Conservation (phyloP, 2,329 filamentous ascomycete genomes). For the Beauveria pseudobassiana region DNA sequence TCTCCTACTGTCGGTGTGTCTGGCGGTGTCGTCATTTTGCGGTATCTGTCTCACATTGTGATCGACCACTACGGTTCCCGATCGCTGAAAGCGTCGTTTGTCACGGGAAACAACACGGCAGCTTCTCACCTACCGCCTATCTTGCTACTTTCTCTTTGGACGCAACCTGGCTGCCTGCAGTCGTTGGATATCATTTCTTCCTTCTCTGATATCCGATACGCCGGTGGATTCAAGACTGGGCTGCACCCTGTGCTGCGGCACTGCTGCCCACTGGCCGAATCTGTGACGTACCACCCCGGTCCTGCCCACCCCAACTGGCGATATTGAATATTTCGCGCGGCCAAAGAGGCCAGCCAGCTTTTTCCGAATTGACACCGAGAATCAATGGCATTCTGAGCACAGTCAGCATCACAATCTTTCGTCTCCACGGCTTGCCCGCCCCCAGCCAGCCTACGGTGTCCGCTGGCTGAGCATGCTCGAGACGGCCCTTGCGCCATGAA, state of each 20-base stretch:
- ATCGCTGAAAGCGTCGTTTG: conserved; percentile 6
- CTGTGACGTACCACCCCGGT: neutral
- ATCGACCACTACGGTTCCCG: neutral
- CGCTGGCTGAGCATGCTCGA: neutral
- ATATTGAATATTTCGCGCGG: neutral
- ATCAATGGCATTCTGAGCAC: neutral
- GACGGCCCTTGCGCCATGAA: conserved; percentile 15
- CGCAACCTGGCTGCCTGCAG: neutral
- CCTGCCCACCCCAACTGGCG: neutral
- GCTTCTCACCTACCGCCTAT: neutral
- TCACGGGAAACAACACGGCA: neutral
- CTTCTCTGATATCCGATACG: neutral
- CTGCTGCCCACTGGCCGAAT: neutral
- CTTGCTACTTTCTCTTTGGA: neutral
- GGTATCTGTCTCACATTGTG: neutral
- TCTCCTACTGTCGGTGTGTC: neutral
- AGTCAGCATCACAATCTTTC: neutral
- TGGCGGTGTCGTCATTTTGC: neutral
- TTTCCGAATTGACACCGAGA: too few relatives aligned
- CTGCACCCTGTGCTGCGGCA: neutral
- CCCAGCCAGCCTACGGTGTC: neutral
- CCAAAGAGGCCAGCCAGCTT: neutral
- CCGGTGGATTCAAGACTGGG: neutral
- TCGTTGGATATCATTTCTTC: neutral
- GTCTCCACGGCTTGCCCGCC: neutral